Evolutionary conservation across 106 monocot species (phyloP).

Genomic region (Xerophyta viscosa): DNA sequence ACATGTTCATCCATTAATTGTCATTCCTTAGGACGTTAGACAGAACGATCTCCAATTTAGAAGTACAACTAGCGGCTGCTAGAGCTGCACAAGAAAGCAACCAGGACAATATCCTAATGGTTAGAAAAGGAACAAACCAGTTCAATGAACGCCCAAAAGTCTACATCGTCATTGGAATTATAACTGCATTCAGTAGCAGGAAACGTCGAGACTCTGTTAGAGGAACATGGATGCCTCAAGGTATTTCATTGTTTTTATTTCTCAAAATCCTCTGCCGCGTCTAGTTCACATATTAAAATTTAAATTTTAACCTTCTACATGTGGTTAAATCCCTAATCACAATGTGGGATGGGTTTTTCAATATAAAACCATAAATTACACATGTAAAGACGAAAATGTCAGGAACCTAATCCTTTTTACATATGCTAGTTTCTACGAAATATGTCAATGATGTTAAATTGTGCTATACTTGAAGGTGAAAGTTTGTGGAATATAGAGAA

Average conservation of each 20-base stretch:
- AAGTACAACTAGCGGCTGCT: constrained; percentile 56
- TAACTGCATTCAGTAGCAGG: constrained; percentile 56
- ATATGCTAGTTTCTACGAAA: neutral
- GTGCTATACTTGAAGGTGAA: constrained; percentile 23
- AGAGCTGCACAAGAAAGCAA: constrained; percentile 35
- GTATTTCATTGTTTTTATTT: constrained; percentile 19
- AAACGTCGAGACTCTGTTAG: constrained; percentile 57
- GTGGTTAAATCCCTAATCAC: no score
- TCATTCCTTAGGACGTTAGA: constrained; percentile 37
- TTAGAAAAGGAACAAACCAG: constrained; percentile 4
- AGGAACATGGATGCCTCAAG: constrained; percentile 70
- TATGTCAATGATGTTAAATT: neutral
- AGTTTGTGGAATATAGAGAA: constrained; percentile 40
- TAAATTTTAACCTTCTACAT: no score
- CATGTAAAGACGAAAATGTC: no score
- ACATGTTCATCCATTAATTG: no score
- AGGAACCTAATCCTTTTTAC: no score
- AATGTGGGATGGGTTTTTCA: no score
- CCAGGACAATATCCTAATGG: constrained; percentile 11
- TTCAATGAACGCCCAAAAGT: constrained; percentile 24
- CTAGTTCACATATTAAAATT: no score
- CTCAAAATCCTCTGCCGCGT: no score
- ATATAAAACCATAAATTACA: no score
- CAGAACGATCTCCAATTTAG: constrained; percentile 51
- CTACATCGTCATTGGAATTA: constrained; percentile 59